These are phyloP conservation scores for Hysterium pulicare DNA, from an alignment of 2,329 filamentous ascomycete genomes.

Conservation along the genomic window DNA sequence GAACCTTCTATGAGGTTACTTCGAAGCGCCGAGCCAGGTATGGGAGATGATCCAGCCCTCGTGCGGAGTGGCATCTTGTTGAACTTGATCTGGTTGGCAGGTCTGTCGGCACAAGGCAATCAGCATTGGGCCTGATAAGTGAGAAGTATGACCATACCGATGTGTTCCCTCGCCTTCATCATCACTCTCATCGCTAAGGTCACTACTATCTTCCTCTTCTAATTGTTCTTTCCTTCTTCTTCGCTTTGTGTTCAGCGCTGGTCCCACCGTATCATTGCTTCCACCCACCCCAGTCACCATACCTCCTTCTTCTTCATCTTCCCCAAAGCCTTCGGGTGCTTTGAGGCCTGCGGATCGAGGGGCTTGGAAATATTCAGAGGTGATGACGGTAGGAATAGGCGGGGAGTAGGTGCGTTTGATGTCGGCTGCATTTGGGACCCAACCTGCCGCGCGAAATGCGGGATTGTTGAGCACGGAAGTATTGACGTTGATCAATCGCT, in stretches of 20 bases:
- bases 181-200: constrained; percentile 80
- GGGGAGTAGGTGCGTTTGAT: constrained; percentile 83
- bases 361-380: constrained; percentile 80
- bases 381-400: constrained; percentile 77
- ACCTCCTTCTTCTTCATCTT: constrained; percentile 67
- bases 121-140: not conserved
- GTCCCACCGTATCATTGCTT: constrained; percentile 64
- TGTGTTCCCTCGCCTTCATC: constrained; percentile 61
- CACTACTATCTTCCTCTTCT: constrained; percentile 82
- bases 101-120: constrained; percentile 39
- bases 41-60: constrained; percentile 84
- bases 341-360: constrained; percentile 57
- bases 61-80: constrained; percentile 88
- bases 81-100: constrained; percentile 90
- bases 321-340: constrained; percentile 56
- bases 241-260: constrained; percentile 61
- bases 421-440: constrained; percentile 69
- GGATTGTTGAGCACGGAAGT: constrained; percentile 74
- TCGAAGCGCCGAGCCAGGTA: constrained; percentile 49
- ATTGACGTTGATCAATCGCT: constrained; percentile 78
- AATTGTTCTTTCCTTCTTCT: constrained; percentile 69
- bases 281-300: constrained; percentile 66
- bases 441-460: constrained; percentile 79
- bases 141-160: constrained; percentile 13
- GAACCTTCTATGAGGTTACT: constrained; percentile 49